These are phyloP conservation scores for Amaranthus hypochondriacus DNA, from an alignment of 148 eudicot genomes.

Conservation along the genomic window DNA sequence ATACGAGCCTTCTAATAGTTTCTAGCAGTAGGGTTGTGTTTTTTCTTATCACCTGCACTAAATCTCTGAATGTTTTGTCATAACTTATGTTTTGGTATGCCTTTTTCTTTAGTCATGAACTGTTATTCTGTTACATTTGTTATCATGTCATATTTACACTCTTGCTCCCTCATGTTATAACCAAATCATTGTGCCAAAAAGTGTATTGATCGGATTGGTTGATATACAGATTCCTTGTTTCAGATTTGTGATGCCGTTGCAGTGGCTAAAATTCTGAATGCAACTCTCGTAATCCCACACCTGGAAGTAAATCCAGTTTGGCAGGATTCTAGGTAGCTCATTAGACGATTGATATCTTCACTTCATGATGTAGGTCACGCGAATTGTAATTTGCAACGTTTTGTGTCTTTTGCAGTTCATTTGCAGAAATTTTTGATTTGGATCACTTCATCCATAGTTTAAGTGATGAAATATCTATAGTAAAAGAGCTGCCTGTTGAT, in stretches of 20 bases:
- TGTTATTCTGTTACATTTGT: not conserved
- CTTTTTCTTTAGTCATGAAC: not conserved
- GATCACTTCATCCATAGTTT: slow-evolving; percentile 75
- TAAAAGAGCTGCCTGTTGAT: slow-evolving; percentile 68
- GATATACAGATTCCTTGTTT: slow-evolving; percentile 6
- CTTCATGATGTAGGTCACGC: not conserved
- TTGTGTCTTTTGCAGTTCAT: slow-evolving; percentile 47
- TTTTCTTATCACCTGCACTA: too few species aligned
- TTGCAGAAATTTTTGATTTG: slow-evolving; percentile 77
- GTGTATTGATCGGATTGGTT: not conserved
- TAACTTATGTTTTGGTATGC: too few species aligned
- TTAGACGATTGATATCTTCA: not conserved
- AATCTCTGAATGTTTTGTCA: too few species aligned
- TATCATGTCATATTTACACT: not conserved
- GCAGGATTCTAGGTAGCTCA: slow-evolving; percentile 76
- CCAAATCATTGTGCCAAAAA: not conserved
- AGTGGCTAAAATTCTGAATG: slow-evolving; percentile 79
- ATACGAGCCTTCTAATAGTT: too few species aligned
- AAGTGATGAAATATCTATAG: slow-evolving; percentile 59
- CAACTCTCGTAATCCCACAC: slow-evolving; percentile 79
- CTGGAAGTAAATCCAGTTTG: slow-evolving; percentile 89
- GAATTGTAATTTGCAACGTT: not conserved
- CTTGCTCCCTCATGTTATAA: not conserved
- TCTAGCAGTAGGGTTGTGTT: too few species aligned
- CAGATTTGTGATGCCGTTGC: slow-evolving; percentile 97